phyloP scores from a whole-genome alignment of 495 filamentous ascomycete species.

The Podospora sp. region DNA sequence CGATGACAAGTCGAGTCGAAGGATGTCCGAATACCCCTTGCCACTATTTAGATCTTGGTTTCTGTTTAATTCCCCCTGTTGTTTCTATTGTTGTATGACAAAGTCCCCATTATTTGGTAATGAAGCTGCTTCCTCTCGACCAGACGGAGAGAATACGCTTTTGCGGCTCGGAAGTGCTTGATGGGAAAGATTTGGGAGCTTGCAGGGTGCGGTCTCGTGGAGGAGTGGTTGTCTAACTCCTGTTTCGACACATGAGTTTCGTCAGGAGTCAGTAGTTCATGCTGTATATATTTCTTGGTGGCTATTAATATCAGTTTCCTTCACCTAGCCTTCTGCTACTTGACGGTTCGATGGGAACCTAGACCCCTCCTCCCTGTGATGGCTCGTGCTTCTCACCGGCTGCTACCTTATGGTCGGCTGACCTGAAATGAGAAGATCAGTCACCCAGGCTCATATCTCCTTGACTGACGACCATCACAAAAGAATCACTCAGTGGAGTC shows the following conservation, averaged over 20 bases:
- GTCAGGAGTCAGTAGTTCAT: not conserved
- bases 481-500: no score
- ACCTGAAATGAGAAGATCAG: no score
- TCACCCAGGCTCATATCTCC: no score
- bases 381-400: no score
- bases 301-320: not conserved
- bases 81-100: not conserved
- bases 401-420: no score
- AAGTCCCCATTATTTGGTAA: not conserved
- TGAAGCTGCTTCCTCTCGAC: not conserved
- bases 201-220: no score
- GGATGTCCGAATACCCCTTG: not conserved
- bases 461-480: no score
- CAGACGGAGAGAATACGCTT: not conserved
- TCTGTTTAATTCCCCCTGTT: not conserved
- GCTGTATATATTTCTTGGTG: not conserved
- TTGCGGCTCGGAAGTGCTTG: not conserved
- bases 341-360: no score
- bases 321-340: not conserved
- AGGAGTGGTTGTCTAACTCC: no score
- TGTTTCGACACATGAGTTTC: not conserved
- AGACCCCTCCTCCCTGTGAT: no score
- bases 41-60: not conserved
- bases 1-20: not conserved
- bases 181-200: not conserved